Base-by-base conservation (phyloP, 2,329 filamentous ascomycete genomes). In the Fusarium burgessii region DNA sequence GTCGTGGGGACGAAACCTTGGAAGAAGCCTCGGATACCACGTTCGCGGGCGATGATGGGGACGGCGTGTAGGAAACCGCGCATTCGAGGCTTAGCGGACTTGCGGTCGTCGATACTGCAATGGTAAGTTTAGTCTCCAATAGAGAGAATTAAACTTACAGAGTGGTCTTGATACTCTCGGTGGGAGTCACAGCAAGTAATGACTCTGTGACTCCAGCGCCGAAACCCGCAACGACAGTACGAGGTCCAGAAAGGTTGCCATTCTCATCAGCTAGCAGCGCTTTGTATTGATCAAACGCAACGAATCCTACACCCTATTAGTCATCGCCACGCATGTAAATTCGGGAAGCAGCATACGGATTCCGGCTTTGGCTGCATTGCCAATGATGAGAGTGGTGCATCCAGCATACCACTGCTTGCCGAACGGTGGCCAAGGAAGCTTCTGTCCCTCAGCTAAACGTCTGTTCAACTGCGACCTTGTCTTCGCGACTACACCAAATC, bases 141-240 rank as follows among this genome's bases (percentile, higher is more conserved):
- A 15, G 6, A 10, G 11, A 10, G 7, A n/a, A 13, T 10, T 20
- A 1, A n/a, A 38, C 71, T 58, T 79, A 92, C 88, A 99, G 85
- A 74, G 97, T 97, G 54, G 96, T 99, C 86, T 99, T 99, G 83
- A 99, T 98, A 77, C 93, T 97, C 84, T 99, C 96, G 64, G 97
- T 98, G 0, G 96, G 96, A 36, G 96, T 99, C 36, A 99, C 96
- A 14, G 96, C 96, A 6, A 99, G 84, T 55, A 98, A 83, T 6
- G 93, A 97, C 84, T 99, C 96, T 5, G 95, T 98, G 55, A 97
- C 93, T 61, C 96, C 96, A 12, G 96, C 96, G 64, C 95, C 93
- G 78, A 99, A 97, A 6, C 96, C 96, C 42, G 95, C 95, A 63
- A 98, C 88, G 3, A 98, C 96, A 3, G 95, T 98, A 72, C 92